Conservation (phyloP, 2,329 filamentous ascomycete species). For the Akanthomyces muscarius region DNA sequence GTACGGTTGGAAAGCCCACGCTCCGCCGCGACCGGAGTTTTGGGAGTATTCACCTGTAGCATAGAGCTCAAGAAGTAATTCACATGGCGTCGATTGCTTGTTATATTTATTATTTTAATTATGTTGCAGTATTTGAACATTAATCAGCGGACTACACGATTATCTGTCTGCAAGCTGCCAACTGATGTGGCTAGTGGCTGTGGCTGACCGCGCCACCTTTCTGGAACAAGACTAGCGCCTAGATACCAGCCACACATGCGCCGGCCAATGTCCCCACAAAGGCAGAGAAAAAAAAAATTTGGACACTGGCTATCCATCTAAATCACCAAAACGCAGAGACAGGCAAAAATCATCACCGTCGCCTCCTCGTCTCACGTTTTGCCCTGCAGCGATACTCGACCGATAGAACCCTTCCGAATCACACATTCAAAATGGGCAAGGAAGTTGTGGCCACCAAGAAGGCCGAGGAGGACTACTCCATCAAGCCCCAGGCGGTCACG, state of each 20-base stretch:
- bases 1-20: not conserved
- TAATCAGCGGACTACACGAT: no score
- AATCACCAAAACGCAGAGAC: constrained; percentile 24
- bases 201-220: constrained; percentile 16
- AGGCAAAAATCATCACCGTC: constrained; percentile 4
- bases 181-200: constrained; percentile 13
- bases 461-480: constrained; percentile 71
- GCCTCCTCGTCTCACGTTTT: constrained; percentile 21
- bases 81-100: not conserved
- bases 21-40: not conserved
- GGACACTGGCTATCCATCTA: constrained; percentile 24
- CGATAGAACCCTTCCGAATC: not conserved
- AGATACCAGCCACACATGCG: constrained; percentile 24
- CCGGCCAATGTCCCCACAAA: constrained; percentile 29
- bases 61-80: not conserved
- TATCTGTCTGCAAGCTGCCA: no score
- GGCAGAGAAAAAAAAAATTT: constrained; percentile 30
- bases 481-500: constrained; percentile 84
- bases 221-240: constrained; percentile 17
- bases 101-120: not conserved
- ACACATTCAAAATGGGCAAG: constrained; percentile 39
- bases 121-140: not conserved
- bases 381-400: constrained; percentile 16
- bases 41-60: not conserved
- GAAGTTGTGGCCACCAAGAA: constrained; percentile 35